These are phyloP conservation scores for Ceraceosorus bombacis DNA, from an alignment of 1,284 basidiomycete species.

Conservation along the genomic window DNA sequence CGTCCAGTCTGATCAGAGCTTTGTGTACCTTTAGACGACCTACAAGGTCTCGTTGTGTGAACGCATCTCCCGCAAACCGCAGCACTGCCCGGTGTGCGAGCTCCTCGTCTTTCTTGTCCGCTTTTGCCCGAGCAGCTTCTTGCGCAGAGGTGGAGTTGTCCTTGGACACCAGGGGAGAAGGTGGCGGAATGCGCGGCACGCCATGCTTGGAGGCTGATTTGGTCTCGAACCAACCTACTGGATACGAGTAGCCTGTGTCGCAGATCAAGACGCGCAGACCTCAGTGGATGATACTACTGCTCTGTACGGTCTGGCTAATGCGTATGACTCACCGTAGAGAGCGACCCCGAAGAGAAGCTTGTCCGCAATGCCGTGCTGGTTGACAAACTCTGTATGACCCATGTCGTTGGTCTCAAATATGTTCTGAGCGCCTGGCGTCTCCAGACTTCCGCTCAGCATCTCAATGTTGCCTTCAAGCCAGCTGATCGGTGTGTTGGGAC, in stretches of 20 bases:
- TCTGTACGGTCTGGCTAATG: too few relatives aligned
- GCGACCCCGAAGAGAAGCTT: constrained; percentile 10
- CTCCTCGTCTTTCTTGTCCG: constrained; percentile 9
- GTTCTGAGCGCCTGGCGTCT: neutral
- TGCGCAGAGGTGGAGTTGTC: constrained; percentile 12
- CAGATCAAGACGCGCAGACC: too few relatives aligned
- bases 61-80: constrained; percentile 6
- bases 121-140: constrained; percentile 7
- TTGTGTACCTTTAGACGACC: constrained; percentile 5
- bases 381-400: too few relatives aligned
- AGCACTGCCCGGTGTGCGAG: constrained; percentile 1
- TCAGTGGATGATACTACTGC: too few relatives aligned
- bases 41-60: constrained; percentile 8
- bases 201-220: neutral
- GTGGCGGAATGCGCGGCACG: constrained; percentile 4
- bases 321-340: constrained; percentile 1
- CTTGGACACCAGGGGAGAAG: constrained; percentile 8
- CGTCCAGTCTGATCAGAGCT: constrained; percentile 11
- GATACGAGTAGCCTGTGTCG: constrained; percentile 7
- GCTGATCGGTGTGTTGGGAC: constrained; percentile 23
- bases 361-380: neutral
- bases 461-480: constrained; percentile 23
- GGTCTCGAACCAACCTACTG: constrained; percentile 11
- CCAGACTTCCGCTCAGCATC: constrained; percentile 4
- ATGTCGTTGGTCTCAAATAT: too few relatives aligned